Evolutionary conservation across 306 rosid genomes (phyloP).

Genomic region (Acmispon strigosus): DNA sequence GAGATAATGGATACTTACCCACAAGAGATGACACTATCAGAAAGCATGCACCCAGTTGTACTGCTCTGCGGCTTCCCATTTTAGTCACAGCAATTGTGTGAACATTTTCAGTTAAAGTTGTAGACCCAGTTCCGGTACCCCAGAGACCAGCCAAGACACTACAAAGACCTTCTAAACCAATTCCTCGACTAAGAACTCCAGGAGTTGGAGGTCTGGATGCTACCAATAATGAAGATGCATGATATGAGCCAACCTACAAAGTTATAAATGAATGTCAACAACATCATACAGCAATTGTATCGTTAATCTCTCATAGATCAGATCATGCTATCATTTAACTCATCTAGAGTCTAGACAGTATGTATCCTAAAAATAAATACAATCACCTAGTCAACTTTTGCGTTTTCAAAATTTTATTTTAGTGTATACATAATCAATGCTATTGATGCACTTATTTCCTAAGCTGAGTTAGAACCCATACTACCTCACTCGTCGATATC

Average conservation of each 20-base stretch:
- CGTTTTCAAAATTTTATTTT: not conserved
- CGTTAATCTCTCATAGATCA: not conserved
- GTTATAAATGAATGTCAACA: conserved; percentile 35
- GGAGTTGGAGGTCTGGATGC: conserved; percentile 98
- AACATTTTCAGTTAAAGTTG: conserved; percentile 89
- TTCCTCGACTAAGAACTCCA: conserved; percentile 92
- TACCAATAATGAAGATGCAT: conserved; percentile 90
- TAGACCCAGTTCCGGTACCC: conserved; percentile 96
- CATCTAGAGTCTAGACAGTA: not conserved
- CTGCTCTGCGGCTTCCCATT: conserved; percentile 99
- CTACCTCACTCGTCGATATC: not conserved
- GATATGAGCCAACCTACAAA: conserved; percentile 89
- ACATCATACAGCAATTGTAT: not conserved
- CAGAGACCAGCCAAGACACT: conserved; percentile 96
- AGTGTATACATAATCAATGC: not conserved
- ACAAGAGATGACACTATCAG: conserved; percentile 78
- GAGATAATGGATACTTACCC: conserved; percentile 44
- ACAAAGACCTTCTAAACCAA: conserved; percentile 91
- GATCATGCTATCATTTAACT: not conserved
- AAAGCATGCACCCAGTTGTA: conserved; percentile 78
- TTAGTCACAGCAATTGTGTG: conserved; percentile 97
- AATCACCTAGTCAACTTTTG: not conserved
- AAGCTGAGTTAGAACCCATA: not conserved
- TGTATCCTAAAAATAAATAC: not conserved
- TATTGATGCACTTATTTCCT: not conserved